Percentiles rank a stretch among this genome's conserved stretches.
phyloP scores from a whole-genome alignment of 352 stramenopile genomes.

The Globisporangium paroecandrum region DNA sequence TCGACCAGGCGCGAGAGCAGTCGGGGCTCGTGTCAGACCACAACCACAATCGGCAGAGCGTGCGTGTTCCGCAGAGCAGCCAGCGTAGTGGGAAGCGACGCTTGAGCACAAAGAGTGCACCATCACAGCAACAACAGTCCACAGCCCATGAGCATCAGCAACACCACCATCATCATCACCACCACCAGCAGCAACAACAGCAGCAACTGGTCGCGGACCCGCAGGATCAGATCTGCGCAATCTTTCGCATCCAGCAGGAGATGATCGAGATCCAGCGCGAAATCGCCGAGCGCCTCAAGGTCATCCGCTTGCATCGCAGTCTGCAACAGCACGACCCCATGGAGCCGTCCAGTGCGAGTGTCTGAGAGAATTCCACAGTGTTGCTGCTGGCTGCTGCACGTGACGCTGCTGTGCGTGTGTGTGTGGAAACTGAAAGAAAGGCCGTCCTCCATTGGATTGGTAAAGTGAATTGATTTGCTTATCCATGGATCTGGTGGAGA shows the following conservation, averaged over 20 bases:
- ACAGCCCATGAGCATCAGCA: conserved; percentile 5
- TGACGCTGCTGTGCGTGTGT: not conserved
- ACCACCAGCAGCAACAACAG: conserved; percentile 3
- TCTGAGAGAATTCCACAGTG: conserved; percentile 24
- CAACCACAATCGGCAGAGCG: conserved; percentile 6
- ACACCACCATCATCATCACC: not conserved
- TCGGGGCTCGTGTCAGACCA: conserved; percentile 23
- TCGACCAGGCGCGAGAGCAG: conserved; percentile 45
- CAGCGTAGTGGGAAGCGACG: not conserved
- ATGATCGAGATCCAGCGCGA: conserved; percentile 48
- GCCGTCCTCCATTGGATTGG: not conserved
- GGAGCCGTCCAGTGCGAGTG: conserved; percentile 64
- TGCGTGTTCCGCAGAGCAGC: not conserved
- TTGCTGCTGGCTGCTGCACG: not conserved
- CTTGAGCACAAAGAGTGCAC: not conserved
- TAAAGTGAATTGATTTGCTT: conserved; percentile 1
- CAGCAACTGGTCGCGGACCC: conserved; percentile 23
- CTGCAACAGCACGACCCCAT: conserved; percentile 38
- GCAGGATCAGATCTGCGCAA: conserved; percentile 44
- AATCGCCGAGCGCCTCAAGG: conserved; percentile 42
- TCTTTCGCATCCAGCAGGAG: conserved; percentile 57
- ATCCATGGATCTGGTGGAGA: not conserved
- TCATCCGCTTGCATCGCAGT: conserved; percentile 32
- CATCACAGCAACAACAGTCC: not conserved
- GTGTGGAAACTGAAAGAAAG: not conserved